Base-by-base conservation (phyloP, 2,329 filamentous ascomycete genomes). In the Albophoma yamanashiensis region DNA sequence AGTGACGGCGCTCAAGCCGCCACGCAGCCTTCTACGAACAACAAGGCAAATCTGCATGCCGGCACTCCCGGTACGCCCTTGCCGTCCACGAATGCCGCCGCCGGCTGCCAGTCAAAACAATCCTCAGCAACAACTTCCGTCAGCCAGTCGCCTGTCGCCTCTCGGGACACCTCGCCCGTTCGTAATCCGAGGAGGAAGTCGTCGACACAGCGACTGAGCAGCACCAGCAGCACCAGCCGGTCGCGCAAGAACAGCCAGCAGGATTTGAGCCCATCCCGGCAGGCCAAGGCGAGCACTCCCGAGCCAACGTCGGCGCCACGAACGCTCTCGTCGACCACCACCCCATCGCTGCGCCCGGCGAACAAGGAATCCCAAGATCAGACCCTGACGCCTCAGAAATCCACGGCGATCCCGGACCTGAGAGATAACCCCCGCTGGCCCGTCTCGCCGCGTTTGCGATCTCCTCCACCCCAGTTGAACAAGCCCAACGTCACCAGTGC, bases 391-490 rank as follows among this genome's bases (percentile, higher is more conserved):
- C 84, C 88, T 17, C 82, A 87, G 67, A 91, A 92, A 72, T 76
- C 82, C 6, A 71, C 77, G 31, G 69, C 77, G 63, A 69, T 73
- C 57, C 70, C 77, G 58, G 80, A 88, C 58, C 68, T 79, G 47
- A 81, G 71, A 68, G 82, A 86, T 60, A 81, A 81, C 58, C 85
- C 85, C 63, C 83, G 87, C 73, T 93, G 89, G 89, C 89, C 90
- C 34, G 76, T 88, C 62, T 92, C 89, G 55, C 89, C 90, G 55
- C 83, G 89, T 63, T 72, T 94, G 64, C 89, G 87, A 70, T 92
- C 90, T 9, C 90, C 90, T 59, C 89, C 90, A 25, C 89, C 89
- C 15, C 70, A 77, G 58, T 69, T 78, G 60, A 78, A 75, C 68
- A 79, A 76, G 62, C 76, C 75, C 64, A 78, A 75, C 57, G 74